These are phyloP conservation scores for Boletus eberwhitei DNA, from an alignment of 768 basidiomycete species.

Conservation along the genomic window DNA sequence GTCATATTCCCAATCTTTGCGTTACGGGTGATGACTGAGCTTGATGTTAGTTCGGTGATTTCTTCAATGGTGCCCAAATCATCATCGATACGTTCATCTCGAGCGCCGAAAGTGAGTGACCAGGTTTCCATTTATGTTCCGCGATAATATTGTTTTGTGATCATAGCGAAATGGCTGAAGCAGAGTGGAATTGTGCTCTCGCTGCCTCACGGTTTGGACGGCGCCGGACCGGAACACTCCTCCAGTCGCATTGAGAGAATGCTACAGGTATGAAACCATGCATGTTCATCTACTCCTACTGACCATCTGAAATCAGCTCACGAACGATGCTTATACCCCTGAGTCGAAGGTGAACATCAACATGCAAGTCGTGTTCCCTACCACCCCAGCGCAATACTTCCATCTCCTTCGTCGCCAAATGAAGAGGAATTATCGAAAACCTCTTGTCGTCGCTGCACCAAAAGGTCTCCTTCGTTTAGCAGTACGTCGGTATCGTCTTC, in stretches of 20 bases:
- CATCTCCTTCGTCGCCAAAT: conserved; percentile 88
- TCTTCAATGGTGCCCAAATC: conserved; percentile 86
- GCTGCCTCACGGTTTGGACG: conserved; percentile 87
- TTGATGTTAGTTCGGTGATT: conserved; percentile 74
- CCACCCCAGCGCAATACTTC: conserved; percentile 90
- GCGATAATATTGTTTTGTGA: neutral
- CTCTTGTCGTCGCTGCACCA: conserved; percentile 78
- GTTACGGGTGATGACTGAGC: neutral
- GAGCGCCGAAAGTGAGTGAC: conserved; percentile 71
- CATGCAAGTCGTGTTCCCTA: conserved; percentile 82
- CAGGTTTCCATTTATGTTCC: too few relatives aligned
- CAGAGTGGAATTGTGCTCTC: conserved; percentile 87
- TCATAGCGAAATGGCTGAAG: conserved; percentile 84
- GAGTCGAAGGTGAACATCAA: conserved; percentile 53
- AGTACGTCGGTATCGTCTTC: conserved; percentile 41
- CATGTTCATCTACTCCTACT: neutral
- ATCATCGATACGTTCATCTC: conserved; percentile 88
- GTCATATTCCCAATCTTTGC: neutral
- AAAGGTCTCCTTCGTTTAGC: conserved; percentile 79
- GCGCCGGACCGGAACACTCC: conserved; percentile 92
- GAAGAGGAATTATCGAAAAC: conserved; percentile 81
- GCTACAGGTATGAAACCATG: conserved; percentile 63
- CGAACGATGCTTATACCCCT: conserved; percentile 60
- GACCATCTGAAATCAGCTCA: conserved; percentile 47
- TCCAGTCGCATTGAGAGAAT: conserved; percentile 85